Percentiles rank a stretch among this genome's conserved stretches.
phyloP scores from a whole-genome alignment of 331 rosid genomes.

The Quercus phellos region DNA sequence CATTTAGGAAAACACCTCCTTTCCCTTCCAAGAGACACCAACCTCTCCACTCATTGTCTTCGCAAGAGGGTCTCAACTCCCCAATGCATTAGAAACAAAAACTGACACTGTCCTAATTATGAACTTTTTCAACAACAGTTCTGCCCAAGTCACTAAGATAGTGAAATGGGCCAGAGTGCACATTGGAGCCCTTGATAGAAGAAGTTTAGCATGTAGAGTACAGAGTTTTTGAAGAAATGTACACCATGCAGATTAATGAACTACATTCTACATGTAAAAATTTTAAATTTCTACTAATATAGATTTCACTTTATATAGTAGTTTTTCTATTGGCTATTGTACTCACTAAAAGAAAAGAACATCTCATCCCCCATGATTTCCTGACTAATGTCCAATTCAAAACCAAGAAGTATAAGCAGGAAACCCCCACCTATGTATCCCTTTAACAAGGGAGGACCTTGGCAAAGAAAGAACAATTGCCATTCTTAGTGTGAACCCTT shows the following conservation, averaged over 20 bases:
- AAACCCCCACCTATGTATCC: too few species aligned
- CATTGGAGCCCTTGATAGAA: not conserved
- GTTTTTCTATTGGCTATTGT: not conserved
- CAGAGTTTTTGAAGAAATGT: not conserved
- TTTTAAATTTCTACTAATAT: not conserved
- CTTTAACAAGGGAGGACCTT: too few species aligned
- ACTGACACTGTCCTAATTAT: not conserved
- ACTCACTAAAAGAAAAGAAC: not conserved
- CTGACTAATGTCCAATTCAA: too few species aligned
- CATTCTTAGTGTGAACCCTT: too few species aligned
- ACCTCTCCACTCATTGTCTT: constrained; percentile 64
- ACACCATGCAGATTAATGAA: not conserved
- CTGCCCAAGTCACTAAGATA: not conserved
- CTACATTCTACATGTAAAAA: not conserved
- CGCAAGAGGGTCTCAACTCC: constrained; percentile 78
- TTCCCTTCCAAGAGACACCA: constrained; percentile 75
- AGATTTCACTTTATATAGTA: not conserved
- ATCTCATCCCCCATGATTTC: too few species aligned
- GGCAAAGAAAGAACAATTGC: too few species aligned
- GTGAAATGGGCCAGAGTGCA: not conserved
- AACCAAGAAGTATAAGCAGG: too few species aligned
- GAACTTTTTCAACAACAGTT: not conserved
- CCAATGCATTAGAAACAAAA: constrained; percentile 44
- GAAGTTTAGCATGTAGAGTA: not conserved
- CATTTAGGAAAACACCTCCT: constrained; percentile 61